Conservation (phyloP, 1,139 yeast genomes). For the Nakaseomyces sp. region DNA sequence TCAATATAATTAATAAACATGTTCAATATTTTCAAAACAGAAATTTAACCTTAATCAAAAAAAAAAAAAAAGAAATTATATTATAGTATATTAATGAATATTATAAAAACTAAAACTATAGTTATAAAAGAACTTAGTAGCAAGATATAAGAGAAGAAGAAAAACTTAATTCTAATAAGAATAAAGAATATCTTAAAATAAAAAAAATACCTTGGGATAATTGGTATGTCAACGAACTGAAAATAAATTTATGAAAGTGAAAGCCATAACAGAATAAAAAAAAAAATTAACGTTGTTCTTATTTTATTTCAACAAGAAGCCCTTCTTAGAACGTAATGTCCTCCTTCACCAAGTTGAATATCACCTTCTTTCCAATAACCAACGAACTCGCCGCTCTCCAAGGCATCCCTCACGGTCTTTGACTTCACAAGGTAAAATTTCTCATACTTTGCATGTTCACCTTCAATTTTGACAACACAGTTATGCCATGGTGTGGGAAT, state of each 20-base stretch:
- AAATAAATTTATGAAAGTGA: too few species aligned
- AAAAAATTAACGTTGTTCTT: neutral
- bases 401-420: constrained; percentile 31
- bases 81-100: too few species aligned
- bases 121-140: too few species aligned
- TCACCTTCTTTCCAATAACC: constrained; percentile 31
- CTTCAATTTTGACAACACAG: constrained; percentile 40
- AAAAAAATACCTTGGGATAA: too few species aligned
- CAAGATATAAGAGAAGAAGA: too few species aligned
- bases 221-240: too few species aligned
- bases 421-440: constrained; percentile 31
- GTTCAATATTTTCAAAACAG: too few species aligned
- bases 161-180: neutral
- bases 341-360: constrained; percentile 29
- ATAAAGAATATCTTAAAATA: neutral
- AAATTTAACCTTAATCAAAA: neutral
- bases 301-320: neutral
- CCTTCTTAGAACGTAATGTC: constrained; percentile 22
- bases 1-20: neutral
- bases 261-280: too few species aligned
- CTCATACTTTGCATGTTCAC: constrained; percentile 21
- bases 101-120: too few species aligned
- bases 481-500: constrained; percentile 66
- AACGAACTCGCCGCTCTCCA: constrained; percentile 28
- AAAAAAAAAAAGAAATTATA: too few species aligned